Percentiles rank a stretch among this genome's conserved stretches.
These are phyloP conservation scores for Rhynchospora pubera DNA, from an alignment of 176 grass and related monocot genomes.

Conservation along the genomic window DNA sequence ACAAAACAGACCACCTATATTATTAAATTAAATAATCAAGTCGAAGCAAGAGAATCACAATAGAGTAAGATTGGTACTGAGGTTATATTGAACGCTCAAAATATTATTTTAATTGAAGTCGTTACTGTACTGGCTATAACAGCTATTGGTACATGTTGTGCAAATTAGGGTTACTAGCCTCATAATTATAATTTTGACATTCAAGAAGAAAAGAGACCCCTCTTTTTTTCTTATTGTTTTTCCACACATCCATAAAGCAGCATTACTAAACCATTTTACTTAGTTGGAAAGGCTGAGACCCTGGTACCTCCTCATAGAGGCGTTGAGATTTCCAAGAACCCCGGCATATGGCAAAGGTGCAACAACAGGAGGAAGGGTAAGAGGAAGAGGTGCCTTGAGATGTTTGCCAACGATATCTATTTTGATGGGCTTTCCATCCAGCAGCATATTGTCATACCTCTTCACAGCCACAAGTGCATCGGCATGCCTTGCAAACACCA, in stretches of 20 bases:
- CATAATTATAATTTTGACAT: not conserved
- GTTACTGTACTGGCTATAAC: not conserved
- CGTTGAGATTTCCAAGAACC: constrained; percentile 20
- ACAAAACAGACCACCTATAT: not conserved
- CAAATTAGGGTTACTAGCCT: not conserved
- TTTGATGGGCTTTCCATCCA: constrained; percentile 71
- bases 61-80: not conserved
- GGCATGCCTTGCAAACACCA: constrained; percentile 45
- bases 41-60: not conserved
- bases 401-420: constrained; percentile 50
- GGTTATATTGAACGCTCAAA: not conserved
- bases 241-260: not conserved
- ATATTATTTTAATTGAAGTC: not conserved
- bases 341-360: constrained; percentile 11
- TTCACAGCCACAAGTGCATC: constrained; percentile 59
- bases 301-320: constrained; percentile 36
- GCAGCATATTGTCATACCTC: constrained; percentile 52
- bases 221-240: not conserved
- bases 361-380: too few species aligned
- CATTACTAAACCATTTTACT: not conserved
- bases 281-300: constrained; percentile 3
- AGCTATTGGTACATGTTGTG: not conserved
- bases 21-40: not conserved
- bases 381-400: constrained; percentile 27
- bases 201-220: not conserved